phyloP scores from a whole-genome alignment of 1,284 basidiomycete species.

The Moniliophthora roreri region DNA sequence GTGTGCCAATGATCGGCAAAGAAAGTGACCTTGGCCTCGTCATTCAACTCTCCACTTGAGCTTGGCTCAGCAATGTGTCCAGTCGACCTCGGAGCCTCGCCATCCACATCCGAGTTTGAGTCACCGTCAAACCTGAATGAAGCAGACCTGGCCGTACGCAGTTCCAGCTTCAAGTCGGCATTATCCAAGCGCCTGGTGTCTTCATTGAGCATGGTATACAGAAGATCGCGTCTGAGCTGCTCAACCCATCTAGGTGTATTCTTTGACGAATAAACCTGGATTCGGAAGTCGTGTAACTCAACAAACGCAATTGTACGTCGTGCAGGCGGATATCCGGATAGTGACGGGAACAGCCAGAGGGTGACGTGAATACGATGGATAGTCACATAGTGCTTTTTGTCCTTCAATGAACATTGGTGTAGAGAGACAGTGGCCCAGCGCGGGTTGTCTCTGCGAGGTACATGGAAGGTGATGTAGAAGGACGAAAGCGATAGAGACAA shows the following conservation, averaged over 20 bases:
- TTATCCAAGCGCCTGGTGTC: conserved; percentile 39
- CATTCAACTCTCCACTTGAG: conserved; percentile 13
- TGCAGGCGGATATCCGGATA: conserved; percentile 37
- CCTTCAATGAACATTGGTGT: conserved; percentile 31
- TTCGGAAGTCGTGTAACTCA: conserved; percentile 33
- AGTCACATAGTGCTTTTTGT: conserved; percentile 30
- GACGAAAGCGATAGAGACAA: too few species aligned
- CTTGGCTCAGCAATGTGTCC: background rate
- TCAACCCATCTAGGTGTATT: conserved; percentile 37
- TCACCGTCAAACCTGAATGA: conserved; percentile 14
- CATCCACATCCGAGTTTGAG: conserved; percentile 9
- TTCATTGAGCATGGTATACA: conserved; percentile 38
- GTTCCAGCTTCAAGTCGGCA: conserved; percentile 31
- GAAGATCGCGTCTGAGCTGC: conserved; percentile 34
- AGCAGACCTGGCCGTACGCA: conserved; percentile 22
- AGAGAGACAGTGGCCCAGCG: conserved; percentile 32
- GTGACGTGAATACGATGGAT: conserved; percentile 25
- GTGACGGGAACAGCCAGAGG: conserved; percentile 39
- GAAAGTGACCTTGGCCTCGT: conserved; percentile 31
- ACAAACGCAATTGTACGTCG: conserved; percentile 27
- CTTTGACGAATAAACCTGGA: conserved; percentile 34
- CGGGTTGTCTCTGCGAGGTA: conserved; percentile 30
- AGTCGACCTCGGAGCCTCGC: conserved; percentile 8
- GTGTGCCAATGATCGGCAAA: conserved; percentile 35
- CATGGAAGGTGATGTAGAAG: conserved; percentile 20